Evolutionary conservation across 2,329 filamentous ascomycete species (phyloP).

Genomic region (Mollisia scopiformis): DNA sequence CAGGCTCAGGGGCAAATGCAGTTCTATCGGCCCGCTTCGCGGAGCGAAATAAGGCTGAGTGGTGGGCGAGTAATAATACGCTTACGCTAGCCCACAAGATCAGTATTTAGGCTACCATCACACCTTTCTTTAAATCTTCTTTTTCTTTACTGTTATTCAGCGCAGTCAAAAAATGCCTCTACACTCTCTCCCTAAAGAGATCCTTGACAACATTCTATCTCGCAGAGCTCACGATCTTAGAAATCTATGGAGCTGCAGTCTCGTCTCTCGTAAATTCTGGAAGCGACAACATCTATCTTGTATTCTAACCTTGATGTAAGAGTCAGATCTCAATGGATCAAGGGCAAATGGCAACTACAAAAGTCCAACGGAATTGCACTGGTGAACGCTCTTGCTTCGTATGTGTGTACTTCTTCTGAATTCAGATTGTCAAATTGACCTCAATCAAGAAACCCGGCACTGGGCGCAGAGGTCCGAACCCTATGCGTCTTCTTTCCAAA

Average conservation of each 20-base stretch:
- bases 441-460: constrained; percentile 5
- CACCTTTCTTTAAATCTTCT: neutral
- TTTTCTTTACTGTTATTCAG: constrained; percentile 1
- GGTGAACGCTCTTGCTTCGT: constrained; percentile 3
- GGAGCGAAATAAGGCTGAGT: no score
- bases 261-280: constrained; percentile 2
- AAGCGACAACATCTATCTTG: constrained; percentile 6
- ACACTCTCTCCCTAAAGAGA: neutral
- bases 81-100: no score
- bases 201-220: constrained; percentile 1
- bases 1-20: no score
- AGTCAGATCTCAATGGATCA: neutral
- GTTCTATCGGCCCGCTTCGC: no score
- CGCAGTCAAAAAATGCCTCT: constrained; percentile 1
- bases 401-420: neutral
- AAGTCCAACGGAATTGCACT: neutral
- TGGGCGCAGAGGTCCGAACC: constrained; percentile 7
- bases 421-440: constrained; percentile 6
- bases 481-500: constrained; percentile 1
- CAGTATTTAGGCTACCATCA: no score
- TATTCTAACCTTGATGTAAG: constrained; percentile 7
- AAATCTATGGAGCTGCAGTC: constrained; percentile 9
- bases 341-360: neutral
- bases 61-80: no score
- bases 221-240: neutral